These are phyloP conservation scores for Ophiostoma sp. DNA, from an alignment of 2,329 filamentous ascomycete genomes.

Conservation along the genomic window DNA sequence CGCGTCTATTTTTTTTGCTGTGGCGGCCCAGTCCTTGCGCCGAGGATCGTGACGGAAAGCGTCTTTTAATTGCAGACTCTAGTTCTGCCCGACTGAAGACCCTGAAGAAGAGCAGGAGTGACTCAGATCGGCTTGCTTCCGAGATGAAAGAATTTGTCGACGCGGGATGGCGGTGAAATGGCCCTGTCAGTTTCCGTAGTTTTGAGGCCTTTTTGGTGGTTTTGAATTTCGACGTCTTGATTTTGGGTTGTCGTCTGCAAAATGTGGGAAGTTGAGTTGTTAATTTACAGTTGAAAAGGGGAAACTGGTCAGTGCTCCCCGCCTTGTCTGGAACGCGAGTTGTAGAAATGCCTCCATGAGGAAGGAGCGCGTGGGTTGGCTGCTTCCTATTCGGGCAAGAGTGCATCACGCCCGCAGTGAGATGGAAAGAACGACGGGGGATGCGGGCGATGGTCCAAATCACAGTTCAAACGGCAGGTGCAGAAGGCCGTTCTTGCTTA, in stretches of 20 bases:
- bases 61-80: constrained; percentile 5
- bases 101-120: background rate
- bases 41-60: constrained; percentile 17
- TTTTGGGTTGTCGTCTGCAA: background rate
- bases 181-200: too few relatives aligned
- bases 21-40: background rate
- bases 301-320: background rate
- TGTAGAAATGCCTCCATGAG: constrained; percentile 5
- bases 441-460: background rate
- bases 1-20: background rate
- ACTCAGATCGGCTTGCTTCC: constrained; percentile 2
- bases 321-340: background rate
- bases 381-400: constrained; percentile 25
- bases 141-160: background rate
- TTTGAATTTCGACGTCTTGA: background rate
- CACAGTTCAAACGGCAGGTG: constrained; percentile 12
- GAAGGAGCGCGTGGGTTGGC: constrained; percentile 20
- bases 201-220: background rate
- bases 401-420: background rate
- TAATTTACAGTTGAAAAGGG: constrained; percentile 1
- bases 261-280: background rate
- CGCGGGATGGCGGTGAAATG: background rate
- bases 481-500: background rate
- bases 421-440: constrained; percentile 15
- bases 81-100: background rate